A percentile compares a stretch with the other conserved stretches of the same genome.
Conservation (phyloP, 805 yeast species). For the Ogataea ramenticola region DNA sequence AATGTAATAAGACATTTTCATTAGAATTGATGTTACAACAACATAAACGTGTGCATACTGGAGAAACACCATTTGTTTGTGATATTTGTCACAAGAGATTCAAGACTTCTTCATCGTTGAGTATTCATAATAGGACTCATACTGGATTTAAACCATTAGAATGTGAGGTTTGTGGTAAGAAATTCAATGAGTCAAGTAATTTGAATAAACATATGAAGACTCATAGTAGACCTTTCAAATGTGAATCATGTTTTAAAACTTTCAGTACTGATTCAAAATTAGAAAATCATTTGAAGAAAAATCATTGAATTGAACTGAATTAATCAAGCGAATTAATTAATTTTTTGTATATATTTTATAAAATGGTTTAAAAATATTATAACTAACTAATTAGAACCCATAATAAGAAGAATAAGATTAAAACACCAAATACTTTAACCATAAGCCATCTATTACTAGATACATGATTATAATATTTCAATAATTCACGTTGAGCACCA, state of each 20-base stretch:
- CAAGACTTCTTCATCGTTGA: slow-evolving; percentile 75
- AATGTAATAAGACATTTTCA: slow-evolving; percentile 68
- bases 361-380: no score
- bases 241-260: slow-evolving; percentile 44
- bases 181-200: slow-evolving; percentile 86
- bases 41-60: slow-evolving; percentile 80
- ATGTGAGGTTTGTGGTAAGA: slow-evolving; percentile 75
- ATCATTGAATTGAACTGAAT: no score
- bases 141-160: slow-evolving; percentile 84
- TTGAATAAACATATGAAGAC: slow-evolving; percentile 81
- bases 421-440: slow-evolving; percentile 79
- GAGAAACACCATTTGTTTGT: slow-evolving; percentile 83
- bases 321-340: no score
- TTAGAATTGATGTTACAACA: slow-evolving; percentile 72
- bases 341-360: no score
- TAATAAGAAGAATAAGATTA: slow-evolving; percentile 65
- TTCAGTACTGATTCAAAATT: slow-evolving; percentile 39
- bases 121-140: slow-evolving; percentile 80
- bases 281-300: slow-evolving; percentile 29
- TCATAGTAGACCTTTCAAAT: slow-evolving; percentile 50
- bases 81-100: slow-evolving; percentile 66
- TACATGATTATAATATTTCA: slow-evolving; percentile 82
- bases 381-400: slow-evolving; percentile 70
- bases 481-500: slow-evolving; percentile 91
- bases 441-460: slow-evolving; percentile 91